These are phyloP conservation scores for Lanmaoa rubissima DNA, from an alignment of 768 basidiomycete genomes.

Conservation along the genomic window DNA sequence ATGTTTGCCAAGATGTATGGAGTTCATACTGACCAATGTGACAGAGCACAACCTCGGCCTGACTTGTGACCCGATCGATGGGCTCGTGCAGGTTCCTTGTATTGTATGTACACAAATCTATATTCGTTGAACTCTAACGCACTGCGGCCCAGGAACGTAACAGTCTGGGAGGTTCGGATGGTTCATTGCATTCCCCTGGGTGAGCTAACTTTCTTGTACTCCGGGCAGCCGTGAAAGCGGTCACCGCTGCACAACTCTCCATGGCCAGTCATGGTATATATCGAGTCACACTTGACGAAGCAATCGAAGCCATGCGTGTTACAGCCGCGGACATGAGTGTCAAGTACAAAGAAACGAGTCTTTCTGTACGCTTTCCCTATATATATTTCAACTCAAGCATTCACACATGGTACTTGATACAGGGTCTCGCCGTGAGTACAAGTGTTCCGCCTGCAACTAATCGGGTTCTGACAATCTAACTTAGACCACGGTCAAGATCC, in stretches of 20 bases:
- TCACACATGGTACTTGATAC: slow-evolving; percentile 2
- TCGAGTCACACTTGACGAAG: slow-evolving; percentile 87
- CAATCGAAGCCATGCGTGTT: slow-evolving; percentile 91
- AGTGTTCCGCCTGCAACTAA: background rate
- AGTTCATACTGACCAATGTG: slow-evolving; percentile 2
- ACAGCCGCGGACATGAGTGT: slow-evolving; percentile 94
- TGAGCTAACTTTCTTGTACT: slow-evolving; percentile 7
- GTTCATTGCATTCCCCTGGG: background rate
- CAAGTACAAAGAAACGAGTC: slow-evolving; percentile 94
- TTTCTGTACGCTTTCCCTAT: slow-evolving; percentile 58
- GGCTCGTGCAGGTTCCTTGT: slow-evolving; percentile 92
- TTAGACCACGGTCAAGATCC: slow-evolving; percentile 78
- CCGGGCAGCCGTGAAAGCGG: slow-evolving; percentile 77
- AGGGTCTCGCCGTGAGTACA: slow-evolving; percentile 59
- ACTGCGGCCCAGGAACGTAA: slow-evolving; percentile 62
- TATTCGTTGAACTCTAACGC: slow-evolving; percentile 1
- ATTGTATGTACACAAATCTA: slow-evolving; percentile 51
- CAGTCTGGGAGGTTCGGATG: slow-evolving; percentile 68
- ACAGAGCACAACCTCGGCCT: slow-evolving; percentile 83
- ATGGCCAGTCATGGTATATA: slow-evolving; percentile 90
- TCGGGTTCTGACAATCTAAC: slow-evolving; percentile 7
- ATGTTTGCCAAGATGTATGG: background rate
- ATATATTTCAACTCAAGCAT: background rate
- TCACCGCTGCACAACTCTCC: slow-evolving; percentile 92
- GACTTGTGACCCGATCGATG: slow-evolving; percentile 94